These are phyloP conservation scores for Jamesozyma piceae DNA, from an alignment of 805 yeast genomes.

Conservation along the genomic window DNA sequence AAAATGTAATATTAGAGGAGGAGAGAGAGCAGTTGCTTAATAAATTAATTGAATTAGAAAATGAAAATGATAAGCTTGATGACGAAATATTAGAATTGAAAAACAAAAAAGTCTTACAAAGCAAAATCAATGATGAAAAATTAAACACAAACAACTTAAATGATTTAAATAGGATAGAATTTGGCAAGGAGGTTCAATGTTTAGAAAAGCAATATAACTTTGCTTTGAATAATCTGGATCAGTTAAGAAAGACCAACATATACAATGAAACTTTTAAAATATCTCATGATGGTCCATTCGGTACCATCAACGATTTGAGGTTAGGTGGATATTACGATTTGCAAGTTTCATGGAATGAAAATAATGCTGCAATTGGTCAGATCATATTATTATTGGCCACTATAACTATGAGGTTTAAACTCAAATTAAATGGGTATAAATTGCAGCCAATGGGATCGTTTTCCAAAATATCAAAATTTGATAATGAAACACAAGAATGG, in stretches of 20 bases:
- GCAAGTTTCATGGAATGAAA: conserved; percentile 80
- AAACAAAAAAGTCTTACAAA: conserved; percentile 38
- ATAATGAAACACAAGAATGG: conserved; percentile 30
- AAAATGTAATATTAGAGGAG: conserved; percentile 24
- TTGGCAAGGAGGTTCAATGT: conserved; percentile 49
- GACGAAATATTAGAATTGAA: conserved; percentile 37
- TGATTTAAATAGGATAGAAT: conserved; percentile 43
- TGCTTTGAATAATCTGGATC: conserved; percentile 57
- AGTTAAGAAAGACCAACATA: conserved; percentile 66
- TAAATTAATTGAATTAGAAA: conserved; percentile 4
- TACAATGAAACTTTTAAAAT: conserved; percentile 77
- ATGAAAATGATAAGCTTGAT: conserved; percentile 37
- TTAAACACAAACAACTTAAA: conserved; percentile 40
- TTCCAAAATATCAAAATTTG: conserved; percentile 53
- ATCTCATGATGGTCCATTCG: conserved; percentile 75
- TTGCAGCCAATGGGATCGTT: conserved; percentile 78
- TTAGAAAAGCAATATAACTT: conserved; percentile 53
- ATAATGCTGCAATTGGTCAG: conserved; percentile 88
- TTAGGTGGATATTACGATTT: conserved; percentile 57
- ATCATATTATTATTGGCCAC: conserved; percentile 61
- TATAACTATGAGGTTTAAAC: conserved; percentile 45
- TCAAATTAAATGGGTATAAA: conserved; percentile 50
- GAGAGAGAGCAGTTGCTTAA: conserved; percentile 14
- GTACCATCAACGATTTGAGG: conserved; percentile 77
- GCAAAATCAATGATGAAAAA: conserved; percentile 39